Conservation (phyloP, 2,329 filamentous ascomycete genomes). For the Pseudogymnoascus sp. region DNA sequence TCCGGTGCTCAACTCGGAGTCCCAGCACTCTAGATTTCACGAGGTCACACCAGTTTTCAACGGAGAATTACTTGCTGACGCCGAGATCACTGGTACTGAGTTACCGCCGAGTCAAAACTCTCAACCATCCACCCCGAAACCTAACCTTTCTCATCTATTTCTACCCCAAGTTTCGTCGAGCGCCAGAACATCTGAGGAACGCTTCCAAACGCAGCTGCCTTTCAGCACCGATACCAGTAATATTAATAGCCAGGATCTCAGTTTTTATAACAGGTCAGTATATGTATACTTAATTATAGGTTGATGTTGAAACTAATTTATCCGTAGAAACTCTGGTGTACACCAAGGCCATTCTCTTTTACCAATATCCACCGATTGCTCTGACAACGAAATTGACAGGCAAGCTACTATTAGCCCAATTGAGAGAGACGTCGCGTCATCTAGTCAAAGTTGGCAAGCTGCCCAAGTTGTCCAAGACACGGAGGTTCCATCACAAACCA, state of each 20-base stretch:
- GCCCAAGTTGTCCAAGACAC: not conserved
- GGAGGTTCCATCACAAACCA: not conserved
- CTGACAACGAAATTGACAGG: not conserved
- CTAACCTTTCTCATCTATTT: not conserved
- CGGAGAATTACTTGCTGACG: not conserved
- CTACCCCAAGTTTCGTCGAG: not conserved
- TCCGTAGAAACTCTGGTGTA: not conserved
- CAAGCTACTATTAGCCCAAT: not conserved
- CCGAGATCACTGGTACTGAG: not conserved
- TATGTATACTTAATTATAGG: not conserved
- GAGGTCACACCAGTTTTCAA: not conserved
- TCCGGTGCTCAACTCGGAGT: not conserved
- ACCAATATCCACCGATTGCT: constrained; percentile 5
- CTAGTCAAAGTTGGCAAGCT: constrained; percentile 5
- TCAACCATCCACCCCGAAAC: not conserved
- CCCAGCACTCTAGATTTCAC: constrained; percentile 1
- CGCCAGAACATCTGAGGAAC: not conserved
- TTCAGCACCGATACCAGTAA: not conserved
- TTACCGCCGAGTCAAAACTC: not conserved
- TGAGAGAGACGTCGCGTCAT: not conserved
- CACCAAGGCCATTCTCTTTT: not conserved
- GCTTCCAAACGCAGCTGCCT: constrained; percentile 4
- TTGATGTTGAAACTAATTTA: not conserved
- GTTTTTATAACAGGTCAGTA: not conserved
- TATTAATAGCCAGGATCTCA: not conserved